Conservation (phyloP, 352 stramenopile genomes). For the Globisporangium splendens region DNA sequence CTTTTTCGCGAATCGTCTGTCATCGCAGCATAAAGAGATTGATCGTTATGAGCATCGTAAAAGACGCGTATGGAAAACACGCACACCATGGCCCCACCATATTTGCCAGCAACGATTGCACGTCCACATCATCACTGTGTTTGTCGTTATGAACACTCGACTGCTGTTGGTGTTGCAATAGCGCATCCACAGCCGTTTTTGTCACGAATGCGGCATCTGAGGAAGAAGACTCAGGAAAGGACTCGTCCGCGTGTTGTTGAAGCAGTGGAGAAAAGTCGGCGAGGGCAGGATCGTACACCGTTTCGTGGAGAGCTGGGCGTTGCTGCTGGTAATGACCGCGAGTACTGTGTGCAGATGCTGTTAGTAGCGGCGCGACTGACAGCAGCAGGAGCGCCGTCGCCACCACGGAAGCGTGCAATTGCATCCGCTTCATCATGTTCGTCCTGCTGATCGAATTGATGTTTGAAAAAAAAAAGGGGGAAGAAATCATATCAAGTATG, state of each 20-base stretch:
- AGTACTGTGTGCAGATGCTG: neutral
- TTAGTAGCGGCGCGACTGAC: neutral
- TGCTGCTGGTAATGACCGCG: neutral
- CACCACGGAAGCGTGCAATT: neutral
- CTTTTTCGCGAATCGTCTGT: constrained; percentile 55
- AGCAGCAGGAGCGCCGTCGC: neutral
- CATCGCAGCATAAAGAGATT: neutral
- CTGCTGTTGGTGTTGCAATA: too few species aligned
- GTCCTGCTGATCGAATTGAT: neutral
- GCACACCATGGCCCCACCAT: constrained; percentile 8
- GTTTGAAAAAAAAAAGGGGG: too few species aligned
- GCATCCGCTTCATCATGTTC: neutral
- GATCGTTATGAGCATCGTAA: neutral
- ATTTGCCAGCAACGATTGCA: constrained; percentile 9
- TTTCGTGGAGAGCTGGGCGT: neutral
- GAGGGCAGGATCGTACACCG: constrained; percentile 14
- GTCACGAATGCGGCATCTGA: too few species aligned
- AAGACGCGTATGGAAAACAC: neutral
- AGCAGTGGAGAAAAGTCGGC: constrained; percentile 2
- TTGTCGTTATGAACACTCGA: too few species aligned
- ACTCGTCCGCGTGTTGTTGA: neutral
- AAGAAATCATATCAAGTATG: too few species aligned
- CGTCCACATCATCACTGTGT: neutral
- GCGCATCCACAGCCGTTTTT: too few species aligned
- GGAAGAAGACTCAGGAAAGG: neutral